Evolutionary conservation across 2,329 filamentous ascomycete species (phyloP).

Genomic region (Fusarium palustre): DNA sequence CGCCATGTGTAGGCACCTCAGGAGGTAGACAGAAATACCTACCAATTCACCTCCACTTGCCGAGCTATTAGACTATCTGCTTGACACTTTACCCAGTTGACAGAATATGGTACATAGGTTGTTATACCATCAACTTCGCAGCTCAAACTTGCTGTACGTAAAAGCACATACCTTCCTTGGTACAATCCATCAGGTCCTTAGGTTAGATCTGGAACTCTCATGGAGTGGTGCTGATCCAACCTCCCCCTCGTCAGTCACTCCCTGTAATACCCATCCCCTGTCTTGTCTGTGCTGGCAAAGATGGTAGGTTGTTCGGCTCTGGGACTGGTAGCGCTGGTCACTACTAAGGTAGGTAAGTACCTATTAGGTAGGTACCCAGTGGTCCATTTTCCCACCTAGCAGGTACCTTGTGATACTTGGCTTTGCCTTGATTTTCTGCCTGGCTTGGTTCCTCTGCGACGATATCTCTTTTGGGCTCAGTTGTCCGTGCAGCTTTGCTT

Average conservation of each 20-base stretch:
- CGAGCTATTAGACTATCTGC: background rate
- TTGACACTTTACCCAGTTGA: background rate
- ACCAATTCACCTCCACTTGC: background rate
- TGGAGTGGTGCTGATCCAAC: conserved; percentile 28
- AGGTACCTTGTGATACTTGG: conserved; percentile 3
- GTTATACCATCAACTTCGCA: background rate
- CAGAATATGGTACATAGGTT: conserved; percentile 4
- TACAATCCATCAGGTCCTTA: background rate
- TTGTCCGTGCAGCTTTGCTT: conserved; percentile 23
- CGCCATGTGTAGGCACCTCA: background rate
- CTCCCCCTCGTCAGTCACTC: conserved; percentile 4
- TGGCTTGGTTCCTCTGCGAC: conserved; percentile 25
- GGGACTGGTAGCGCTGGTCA: conserved; percentile 16
- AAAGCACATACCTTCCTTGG: conserved; percentile 9
- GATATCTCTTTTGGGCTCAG: background rate
- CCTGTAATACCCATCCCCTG: conserved; percentile 11
- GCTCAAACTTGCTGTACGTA: conserved; percentile 16
- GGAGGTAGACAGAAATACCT: background rate
- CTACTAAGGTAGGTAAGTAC: background rate
- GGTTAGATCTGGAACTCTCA: conserved; percentile 24
- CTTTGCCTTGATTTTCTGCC: conserved; percentile 35
- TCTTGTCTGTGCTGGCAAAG: conserved; percentile 10
- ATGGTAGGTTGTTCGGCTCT: conserved; percentile 9
- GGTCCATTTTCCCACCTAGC: background rate
- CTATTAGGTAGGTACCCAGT: background rate